Percentiles rank a stretch among this genome's conserved stretches.
phyloP scores from a whole-genome alignment of 106 monocot genomes.

The Dendrobium nobile region DNA sequence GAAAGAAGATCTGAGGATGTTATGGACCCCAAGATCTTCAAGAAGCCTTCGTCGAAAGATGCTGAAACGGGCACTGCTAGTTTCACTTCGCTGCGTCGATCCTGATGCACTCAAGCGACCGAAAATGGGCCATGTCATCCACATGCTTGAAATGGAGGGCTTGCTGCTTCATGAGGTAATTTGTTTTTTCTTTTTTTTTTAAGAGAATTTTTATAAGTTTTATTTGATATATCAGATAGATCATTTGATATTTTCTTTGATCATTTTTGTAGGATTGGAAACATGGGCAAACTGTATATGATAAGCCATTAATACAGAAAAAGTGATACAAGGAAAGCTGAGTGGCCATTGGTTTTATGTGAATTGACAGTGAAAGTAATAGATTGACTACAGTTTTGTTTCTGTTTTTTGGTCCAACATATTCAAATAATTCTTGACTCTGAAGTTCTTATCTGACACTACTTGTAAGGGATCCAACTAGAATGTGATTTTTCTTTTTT shows the following conservation, averaged over 20 bases:
- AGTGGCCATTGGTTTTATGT: too few species aligned
- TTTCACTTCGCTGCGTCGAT: constrained; percentile 78
- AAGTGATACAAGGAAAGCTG: neutral
- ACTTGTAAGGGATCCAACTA: too few species aligned
- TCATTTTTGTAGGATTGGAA: neutral
- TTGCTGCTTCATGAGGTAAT: constrained; percentile 45
- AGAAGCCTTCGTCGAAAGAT: constrained; percentile 67
- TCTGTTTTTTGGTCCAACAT: too few species aligned
- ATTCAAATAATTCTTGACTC: too few species aligned
- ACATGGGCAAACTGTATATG: neutral
- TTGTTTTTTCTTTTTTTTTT: neutral
- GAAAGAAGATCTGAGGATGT: constrained; percentile 59
- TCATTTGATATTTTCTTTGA: neutral
- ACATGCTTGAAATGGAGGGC: constrained; percentile 83
- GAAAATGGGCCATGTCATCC: constrained; percentile 79
- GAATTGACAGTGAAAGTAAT: too few species aligned
- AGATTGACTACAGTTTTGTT: too few species aligned
- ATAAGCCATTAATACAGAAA: neutral
- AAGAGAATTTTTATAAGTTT: neutral
- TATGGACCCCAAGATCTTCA: constrained; percentile 62
- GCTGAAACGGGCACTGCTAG: constrained; percentile 68
- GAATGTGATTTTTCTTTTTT: too few species aligned
- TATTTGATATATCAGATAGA: neutral
- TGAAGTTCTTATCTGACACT: too few species aligned
- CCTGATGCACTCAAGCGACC: constrained; percentile 75